phyloP scores from a whole-genome alignment of 495 filamentous ascomycete genomes.

The Penicillium samsonianum region DNA sequence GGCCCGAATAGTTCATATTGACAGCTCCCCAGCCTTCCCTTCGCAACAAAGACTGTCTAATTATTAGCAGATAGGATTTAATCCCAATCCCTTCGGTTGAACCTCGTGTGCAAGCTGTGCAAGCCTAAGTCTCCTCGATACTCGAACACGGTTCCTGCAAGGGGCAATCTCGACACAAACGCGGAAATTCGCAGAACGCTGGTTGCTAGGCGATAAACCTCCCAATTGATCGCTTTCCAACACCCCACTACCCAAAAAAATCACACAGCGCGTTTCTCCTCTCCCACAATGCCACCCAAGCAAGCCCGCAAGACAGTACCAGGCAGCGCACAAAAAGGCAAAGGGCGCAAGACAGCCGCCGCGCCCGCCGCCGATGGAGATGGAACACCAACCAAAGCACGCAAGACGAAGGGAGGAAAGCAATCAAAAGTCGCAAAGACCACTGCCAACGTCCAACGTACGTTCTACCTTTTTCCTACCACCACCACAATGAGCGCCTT shows the following conservation, averaged over 20 bases:
- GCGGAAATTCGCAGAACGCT: conserved; percentile 1
- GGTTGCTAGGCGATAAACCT: conserved; percentile 8
- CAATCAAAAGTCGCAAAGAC: conserved; percentile 25
- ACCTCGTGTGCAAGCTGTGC: not conserved
- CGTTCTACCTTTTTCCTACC: conserved; percentile 14
- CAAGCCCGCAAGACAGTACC: conserved; percentile 10
- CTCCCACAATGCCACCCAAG: conserved; percentile 26
- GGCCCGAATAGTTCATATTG: conserved; percentile 11
- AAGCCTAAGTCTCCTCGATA: not conserved
- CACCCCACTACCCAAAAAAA: not conserved
- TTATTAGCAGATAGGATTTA: not conserved
- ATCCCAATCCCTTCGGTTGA: conserved; percentile 1
- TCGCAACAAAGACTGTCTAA: not conserved
- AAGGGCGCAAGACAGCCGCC: conserved; percentile 9
- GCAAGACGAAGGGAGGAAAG: conserved; percentile 22
- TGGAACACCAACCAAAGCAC: conserved; percentile 17
- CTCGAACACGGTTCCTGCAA: conserved; percentile 1
- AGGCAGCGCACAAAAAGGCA: conserved; percentile 8
- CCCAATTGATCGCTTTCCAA: conserved; percentile 9
- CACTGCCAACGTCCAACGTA: conserved; percentile 43
- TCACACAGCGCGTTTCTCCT: not conserved
- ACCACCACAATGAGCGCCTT: not conserved
- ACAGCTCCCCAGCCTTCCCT: conserved; percentile 3
- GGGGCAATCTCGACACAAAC: conserved; percentile 6
- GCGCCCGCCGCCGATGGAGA: conserved; percentile 1